Percentiles rank a stretch among this genome's conserved stretches.
These are phyloP conservation scores for Pseudocercospora cruenta DNA, from an alignment of 2,329 filamentous ascomycete genomes.

Conservation along the genomic window DNA sequence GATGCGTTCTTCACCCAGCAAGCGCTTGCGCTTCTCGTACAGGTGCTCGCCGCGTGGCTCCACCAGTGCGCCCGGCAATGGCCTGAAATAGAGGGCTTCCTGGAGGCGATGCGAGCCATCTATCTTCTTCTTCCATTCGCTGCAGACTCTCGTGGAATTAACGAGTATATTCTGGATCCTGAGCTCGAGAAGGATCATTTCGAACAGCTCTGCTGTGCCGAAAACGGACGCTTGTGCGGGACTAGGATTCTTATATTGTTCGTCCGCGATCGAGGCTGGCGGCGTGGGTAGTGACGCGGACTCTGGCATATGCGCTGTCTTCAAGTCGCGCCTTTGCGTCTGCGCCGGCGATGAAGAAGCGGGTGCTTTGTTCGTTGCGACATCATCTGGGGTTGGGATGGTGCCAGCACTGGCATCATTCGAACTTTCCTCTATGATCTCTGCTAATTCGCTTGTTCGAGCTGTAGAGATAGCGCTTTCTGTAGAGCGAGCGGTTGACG, in stretches of 20 bases:
- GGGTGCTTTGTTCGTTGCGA: not conserved
- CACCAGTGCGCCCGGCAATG: not conserved
- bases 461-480: not conserved
- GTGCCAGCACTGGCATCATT: not conserved
- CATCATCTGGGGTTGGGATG: not conserved
- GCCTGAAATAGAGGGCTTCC: slow-evolving; percentile 19
- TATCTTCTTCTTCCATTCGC: slow-evolving; percentile 14
- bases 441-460: too few species aligned
- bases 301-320: not conserved
- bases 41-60: not conserved
- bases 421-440: not conserved
- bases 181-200: slow-evolving; percentile 17
- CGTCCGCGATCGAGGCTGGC: not conserved
- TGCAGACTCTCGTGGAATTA: slow-evolving; percentile 10
- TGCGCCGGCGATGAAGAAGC: not conserved
- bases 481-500: not conserved
- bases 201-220: slow-evolving; percentile 34
- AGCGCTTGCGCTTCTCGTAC: not conserved
- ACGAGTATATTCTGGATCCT: not conserved
- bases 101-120: slow-evolving; percentile 14
- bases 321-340: not conserved
- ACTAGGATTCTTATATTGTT: not conserved
- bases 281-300: not conserved
- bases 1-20: not conserved
- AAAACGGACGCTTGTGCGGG: not conserved